These are phyloP conservation scores for Meripilus lineatus DNA, from an alignment of 1,284 basidiomycete genomes.

Conservation along the genomic window DNA sequence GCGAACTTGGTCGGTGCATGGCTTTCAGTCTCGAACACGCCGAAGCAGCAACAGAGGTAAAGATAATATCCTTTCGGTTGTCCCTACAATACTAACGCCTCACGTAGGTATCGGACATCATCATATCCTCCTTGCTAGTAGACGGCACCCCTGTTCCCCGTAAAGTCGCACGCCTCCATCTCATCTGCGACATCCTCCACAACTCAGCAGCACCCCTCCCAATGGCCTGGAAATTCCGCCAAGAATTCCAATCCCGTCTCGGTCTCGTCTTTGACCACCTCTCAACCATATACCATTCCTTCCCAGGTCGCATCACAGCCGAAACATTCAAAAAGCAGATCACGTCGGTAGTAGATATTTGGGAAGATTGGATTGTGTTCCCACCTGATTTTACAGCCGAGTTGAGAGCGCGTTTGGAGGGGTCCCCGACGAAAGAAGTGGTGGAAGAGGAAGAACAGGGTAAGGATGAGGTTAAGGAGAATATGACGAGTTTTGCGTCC, in stretches of 20 bases:
- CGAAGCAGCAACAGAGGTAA: conserved; percentile 86
- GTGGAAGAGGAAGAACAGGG: conserved; percentile 28
- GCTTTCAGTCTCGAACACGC: conserved; percentile 93
- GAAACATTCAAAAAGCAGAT: conserved; percentile 93
- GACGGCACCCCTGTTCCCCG: conserved; percentile 90
- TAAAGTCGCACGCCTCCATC: conserved; percentile 91
- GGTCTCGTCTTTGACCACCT: conserved; percentile 92
- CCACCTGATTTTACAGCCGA: conserved; percentile 76
- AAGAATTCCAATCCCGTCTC: conserved; percentile 84
- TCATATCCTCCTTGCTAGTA: conserved; percentile 78
- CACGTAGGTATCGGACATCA: conserved; percentile 76
- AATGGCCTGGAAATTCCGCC: conserved; percentile 91
- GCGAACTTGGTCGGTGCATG: conserved; percentile 93
- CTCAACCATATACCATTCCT: conserved; percentile 87
- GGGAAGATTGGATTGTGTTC: conserved; percentile 97
- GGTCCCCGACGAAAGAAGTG: conserved; percentile 33
- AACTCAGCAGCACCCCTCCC: conserved; percentile 88
- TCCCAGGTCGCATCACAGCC: conserved; percentile 89
- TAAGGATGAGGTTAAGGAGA: conserved; percentile 26
- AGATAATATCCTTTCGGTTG: conserved; percentile 16
- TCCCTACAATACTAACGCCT: too few relatives aligned
- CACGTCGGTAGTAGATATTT: conserved; percentile 79
- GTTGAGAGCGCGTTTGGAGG: conserved; percentile 70
- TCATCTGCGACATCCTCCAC: conserved; percentile 97
- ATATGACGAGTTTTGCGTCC: conserved; percentile 36